Percentiles rank a stretch among this genome's conserved stretches.
Conservation (phyloP, 495 filamentous ascomycete genomes). For the Penicillium silybi region DNA sequence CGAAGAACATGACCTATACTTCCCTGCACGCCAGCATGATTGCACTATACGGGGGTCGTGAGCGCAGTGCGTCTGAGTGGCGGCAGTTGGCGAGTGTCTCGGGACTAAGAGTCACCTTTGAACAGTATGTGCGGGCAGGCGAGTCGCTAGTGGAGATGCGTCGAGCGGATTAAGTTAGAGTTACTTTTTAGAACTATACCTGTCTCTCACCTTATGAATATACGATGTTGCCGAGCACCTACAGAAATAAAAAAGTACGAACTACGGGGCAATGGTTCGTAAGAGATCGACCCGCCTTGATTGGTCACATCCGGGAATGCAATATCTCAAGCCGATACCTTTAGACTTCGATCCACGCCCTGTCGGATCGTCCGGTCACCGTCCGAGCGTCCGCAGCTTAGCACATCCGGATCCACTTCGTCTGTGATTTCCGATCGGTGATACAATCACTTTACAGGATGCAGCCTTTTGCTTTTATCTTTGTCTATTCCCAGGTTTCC, state of each 20-base stretch:
- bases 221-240: too few species aligned
- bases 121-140: conserved; percentile 29
- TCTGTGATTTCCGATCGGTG: background rate
- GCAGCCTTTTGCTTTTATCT: background rate
- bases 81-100: conserved; percentile 27
- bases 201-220: too few species aligned
- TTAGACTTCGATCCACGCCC: background rate
- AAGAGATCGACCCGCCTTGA: background rate
- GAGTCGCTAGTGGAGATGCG: conserved; percentile 40
- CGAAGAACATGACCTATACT: conserved; percentile 31
- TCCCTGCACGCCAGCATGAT: conserved; percentile 37
- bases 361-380: background rate
- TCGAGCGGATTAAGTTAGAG: background rate
- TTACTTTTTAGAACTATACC: too few species aligned
- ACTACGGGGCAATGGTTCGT: background rate
- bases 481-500: background rate
- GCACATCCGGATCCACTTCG: background rate
- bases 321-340: background rate
- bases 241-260: background rate
- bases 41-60: conserved; percentile 30
- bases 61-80: conserved; percentile 33
- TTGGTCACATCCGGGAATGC: background rate
- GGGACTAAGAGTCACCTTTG: conserved; percentile 33
- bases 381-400: background rate
- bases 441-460: background rate